Percentiles rank a stretch among this genome's conserved stretches.
Conservation (phyloP, 2,329 filamentous ascomycete species). For the Cladorrhinum sp. region DNA sequence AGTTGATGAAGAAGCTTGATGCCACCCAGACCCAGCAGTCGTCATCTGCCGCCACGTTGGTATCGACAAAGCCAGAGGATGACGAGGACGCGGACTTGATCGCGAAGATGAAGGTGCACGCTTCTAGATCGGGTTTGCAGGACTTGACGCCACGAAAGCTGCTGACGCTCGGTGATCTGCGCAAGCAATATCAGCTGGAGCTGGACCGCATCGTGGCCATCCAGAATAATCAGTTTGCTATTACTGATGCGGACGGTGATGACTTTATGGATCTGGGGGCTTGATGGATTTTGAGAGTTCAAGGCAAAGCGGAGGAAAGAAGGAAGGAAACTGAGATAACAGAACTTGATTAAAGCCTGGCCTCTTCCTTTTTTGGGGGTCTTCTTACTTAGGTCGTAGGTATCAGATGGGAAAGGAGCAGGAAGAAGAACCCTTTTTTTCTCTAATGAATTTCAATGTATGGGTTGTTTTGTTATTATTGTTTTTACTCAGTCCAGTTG, state of each 20-base stretch:
- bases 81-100: constrained; percentile 24
- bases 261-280: constrained; percentile 51
- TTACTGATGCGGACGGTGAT: constrained; percentile 52
- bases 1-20: constrained; percentile 23
- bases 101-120: constrained; percentile 28
- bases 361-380: no score
- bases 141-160: constrained; percentile 62
- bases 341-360: background rate
- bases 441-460: constrained; percentile 2
- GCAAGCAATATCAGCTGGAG: constrained; percentile 86
- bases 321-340: background rate
- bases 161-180: constrained; percentile 79
- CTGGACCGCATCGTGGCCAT: constrained; percentile 85
- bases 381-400: no score
- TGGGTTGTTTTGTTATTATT: background rate
- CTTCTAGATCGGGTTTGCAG: constrained; percentile 28
- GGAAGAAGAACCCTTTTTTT: background rate
- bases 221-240: constrained; percentile 84
- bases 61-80: constrained; percentile 7
- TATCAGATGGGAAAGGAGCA: background rate
- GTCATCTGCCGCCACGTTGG: background rate
- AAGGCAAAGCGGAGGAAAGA: background rate
- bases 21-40: background rate
- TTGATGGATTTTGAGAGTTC: constrained; percentile 24
- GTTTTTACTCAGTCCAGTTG: background rate